Base-by-base conservation (phyloP, 2,329 filamentous ascomycete genomes). In the Talaromyces sp. region DNA sequence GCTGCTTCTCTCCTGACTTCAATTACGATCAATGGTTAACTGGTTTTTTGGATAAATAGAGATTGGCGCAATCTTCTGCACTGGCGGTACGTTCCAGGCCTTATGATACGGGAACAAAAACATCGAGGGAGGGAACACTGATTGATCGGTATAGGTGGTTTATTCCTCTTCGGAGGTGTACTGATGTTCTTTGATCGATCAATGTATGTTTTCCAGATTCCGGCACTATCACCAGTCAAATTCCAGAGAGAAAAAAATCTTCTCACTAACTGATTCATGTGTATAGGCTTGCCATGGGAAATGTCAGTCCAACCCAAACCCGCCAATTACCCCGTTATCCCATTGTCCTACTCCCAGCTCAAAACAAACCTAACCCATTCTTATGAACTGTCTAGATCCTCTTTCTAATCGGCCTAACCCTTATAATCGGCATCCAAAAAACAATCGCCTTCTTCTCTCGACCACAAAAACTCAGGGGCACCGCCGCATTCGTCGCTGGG, bases 121-220 rank as follows among this genome's bases (percentile, higher is more conserved):
- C 3, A 46, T 19, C 31, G 7, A 43, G 3, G 25, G 22, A n/a
- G 21, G 11, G 41, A 21, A 46, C 33, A 40, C 41, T 48, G 17
- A 56, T 56, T n/a, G 22, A 48, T 13, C 31, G 17, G 33, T 17
- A 58, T 72, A 96, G 93, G 93, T 74, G 91, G 89, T 65, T 87
- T 97, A 80, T 99, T 99, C 81, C 84, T 99, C 58, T 84, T 97
- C 71, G 89, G 91, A 70, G 94, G 94, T 61, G 90, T 99, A 9
- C 82, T 99, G 76, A 84, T 99, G 77, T 97, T 99, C 80, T 99
- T 99, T 79, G 94, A 99, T 77, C 86, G 94, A 64, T 90, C 94
- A 69, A 92, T 97, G 90, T 93, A 80, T 70, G 86, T 80, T 9
- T 41, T 1, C 7, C 22, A 19, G 7, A 3, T 28, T 28, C 25